Base-by-base conservation (phyloP, 179 eudicot genomes). In the Amaranthus tricolor region DNA sequence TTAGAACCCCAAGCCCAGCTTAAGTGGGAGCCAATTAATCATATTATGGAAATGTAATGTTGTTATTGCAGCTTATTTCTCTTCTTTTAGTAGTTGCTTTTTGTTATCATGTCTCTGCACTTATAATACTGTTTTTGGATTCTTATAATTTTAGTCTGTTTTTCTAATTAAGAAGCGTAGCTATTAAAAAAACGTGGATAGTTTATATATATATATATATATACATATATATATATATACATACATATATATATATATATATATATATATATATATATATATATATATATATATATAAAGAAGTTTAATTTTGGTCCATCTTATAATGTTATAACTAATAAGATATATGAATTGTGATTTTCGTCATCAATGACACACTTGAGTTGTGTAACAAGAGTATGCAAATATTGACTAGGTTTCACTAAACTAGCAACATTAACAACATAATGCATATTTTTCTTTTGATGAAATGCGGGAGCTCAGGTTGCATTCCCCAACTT, bases 51-150 rank as follows among this genome's bases (percentile, higher is more conserved):
- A 31, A 31, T 31, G 40, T 31, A 31, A 31, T 31, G 40, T 31
- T 31, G 40, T 19, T 50, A 24, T 10, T 53, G 71, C 21, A 62
- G 10, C 12, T 58, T 45, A 20, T 31, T 57, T 47, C 17, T 17
- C 9, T 15, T 58, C 17, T 78, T n/a, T 66, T 31, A 49, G 19
- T 61, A 55, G 54, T 62, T 48, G 48, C 49, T 24, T 21, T 72
- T 65, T 15, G 31, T 5, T 66, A 8, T 60, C 62, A 14, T 44
- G 70, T 68, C 5, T 60, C n/a, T 11, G 58, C 55, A 49, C 40
- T 48, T 59, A 49, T 5, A 40, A 8, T 31, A 4, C 1, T 6
- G 14, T 59, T 43, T 21, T 59, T 70, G 8, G 11, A 31, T 57
- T 10, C 45, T 31, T 31, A 31, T 31, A 2, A 2, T 31, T 31